These are phyloP conservation scores for Picea engelmannii DNA, from an alignment of 83 land plant species.

Conservation along the genomic window DNA sequence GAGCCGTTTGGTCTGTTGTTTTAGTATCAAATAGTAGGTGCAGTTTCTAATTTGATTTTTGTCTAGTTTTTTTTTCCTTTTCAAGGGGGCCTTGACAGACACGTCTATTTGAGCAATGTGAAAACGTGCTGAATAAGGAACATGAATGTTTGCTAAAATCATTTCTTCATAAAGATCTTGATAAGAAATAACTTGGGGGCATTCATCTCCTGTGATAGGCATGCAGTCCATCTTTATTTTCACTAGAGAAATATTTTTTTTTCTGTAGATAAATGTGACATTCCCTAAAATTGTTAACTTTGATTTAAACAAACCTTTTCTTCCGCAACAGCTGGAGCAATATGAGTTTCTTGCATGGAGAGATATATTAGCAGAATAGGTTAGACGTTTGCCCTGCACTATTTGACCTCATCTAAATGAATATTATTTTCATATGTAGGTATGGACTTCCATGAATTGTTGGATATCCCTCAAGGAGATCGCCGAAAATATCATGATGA, in stretches of 20 bases:
- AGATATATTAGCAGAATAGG: background rate
- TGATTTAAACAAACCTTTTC: background rate
- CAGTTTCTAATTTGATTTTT: background rate
- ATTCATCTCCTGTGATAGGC: background rate
- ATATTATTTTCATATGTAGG: conserved; percentile 39
- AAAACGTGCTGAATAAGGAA: background rate
- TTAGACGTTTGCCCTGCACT: background rate
- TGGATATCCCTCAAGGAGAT: conserved; percentile 92
- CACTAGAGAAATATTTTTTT: background rate
- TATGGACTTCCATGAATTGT: conserved; percentile 86
- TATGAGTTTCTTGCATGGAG: background rate
- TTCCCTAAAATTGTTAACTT: background rate
- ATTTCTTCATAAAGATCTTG: conserved; percentile 4
- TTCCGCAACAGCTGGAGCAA: background rate
- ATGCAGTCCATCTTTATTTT: background rate
- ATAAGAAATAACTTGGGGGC: background rate
- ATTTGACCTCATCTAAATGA: background rate
- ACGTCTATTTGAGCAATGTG: background rate
- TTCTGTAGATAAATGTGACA: background rate
- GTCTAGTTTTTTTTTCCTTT: background rate
- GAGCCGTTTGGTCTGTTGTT: background rate
- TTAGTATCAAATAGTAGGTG: background rate
- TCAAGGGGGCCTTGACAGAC: background rate
- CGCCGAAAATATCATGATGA: conserved; percentile 91
- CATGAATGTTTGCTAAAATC: background rate